Evolutionary conservation across 257 asterid species (phyloP).

Genomic region (Osmanthus fragrans): DNA sequence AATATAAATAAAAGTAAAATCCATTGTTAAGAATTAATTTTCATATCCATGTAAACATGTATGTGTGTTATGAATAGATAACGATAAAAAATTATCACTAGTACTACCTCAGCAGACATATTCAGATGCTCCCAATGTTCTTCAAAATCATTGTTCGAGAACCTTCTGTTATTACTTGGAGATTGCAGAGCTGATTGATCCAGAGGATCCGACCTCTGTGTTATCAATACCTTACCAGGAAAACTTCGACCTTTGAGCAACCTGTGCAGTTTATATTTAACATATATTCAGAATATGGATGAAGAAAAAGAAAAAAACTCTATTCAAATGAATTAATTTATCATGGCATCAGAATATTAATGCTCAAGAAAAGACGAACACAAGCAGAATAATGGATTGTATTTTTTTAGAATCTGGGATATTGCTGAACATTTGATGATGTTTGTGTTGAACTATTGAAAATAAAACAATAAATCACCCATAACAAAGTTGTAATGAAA

Average conservation of each 20-base stretch:
- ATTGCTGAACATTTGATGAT: background rate
- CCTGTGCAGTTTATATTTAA: constrained; percentile 40
- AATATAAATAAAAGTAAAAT: constrained; percentile 23
- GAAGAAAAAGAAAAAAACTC: constrained; percentile 4
- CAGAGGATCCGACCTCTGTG: constrained; percentile 65
- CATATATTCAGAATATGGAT: constrained; percentile 1
- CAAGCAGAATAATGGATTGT: background rate
- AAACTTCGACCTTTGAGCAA: constrained; percentile 95
- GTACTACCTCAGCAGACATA: constrained; percentile 54
- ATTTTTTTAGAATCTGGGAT: background rate
- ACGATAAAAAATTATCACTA: background rate
- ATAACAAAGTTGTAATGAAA: background rate
- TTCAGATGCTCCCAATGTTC: constrained; percentile 51
- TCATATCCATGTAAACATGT: background rate
- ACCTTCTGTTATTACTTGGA: constrained; percentile 54
- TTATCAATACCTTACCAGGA: constrained; percentile 88
- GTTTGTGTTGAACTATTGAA: background rate
- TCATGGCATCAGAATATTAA: background rate
- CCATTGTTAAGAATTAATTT: background rate
- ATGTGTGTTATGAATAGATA: background rate
- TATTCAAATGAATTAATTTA: background rate
- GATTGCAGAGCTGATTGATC: constrained; percentile 56
- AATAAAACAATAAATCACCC: background rate
- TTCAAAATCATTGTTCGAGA: constrained; percentile 48
- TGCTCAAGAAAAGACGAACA: background rate